Evolutionary conservation across 2,329 filamentous ascomycete species (phyloP).

Genomic region (Phialemoniopsis sp.): DNA sequence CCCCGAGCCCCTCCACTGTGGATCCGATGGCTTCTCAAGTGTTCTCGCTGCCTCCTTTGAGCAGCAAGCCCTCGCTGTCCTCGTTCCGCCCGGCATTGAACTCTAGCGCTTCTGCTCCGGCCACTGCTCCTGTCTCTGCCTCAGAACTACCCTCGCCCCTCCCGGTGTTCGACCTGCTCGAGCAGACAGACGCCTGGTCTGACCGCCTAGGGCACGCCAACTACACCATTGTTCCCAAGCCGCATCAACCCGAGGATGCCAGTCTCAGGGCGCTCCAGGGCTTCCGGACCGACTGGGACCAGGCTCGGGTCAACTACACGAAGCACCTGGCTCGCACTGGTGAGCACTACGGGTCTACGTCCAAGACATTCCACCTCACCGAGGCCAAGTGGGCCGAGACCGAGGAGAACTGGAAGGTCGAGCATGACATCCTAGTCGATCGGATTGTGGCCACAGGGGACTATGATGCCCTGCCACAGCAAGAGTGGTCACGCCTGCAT

Average conservation of each 20-base stretch:
- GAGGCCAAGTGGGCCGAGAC: constrained; percentile 85
- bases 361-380: constrained; percentile 81
- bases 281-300: constrained; percentile 76
- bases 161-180: constrained; percentile 39
- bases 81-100: constrained; percentile 66
- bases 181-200: constrained; percentile 77
- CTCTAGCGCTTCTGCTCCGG: constrained; percentile 60
- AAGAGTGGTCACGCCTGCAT: constrained; percentile 33
- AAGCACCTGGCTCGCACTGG: constrained; percentile 84
- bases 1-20: constrained; percentile 37
- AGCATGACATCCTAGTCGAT: constrained; percentile 61
- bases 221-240: constrained; percentile 80
- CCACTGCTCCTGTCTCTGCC: constrained; percentile 32
- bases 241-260: constrained; percentile 67
- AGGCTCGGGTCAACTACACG: constrained; percentile 79
- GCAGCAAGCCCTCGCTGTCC: constrained; percentile 70
- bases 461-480: constrained; percentile 13
- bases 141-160: constrained; percentile 41
- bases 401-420: constrained; percentile 68
- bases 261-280: constrained; percentile 55
- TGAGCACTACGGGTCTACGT: constrained; percentile 87
- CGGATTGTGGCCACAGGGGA: constrained; percentile 36
- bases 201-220: constrained; percentile 86
- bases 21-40: constrained; percentile 32
- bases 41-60: constrained; percentile 67